phyloP scores from a whole-genome alignment of 345 rosid species.

The Tarenaya hassleriana region DNA sequence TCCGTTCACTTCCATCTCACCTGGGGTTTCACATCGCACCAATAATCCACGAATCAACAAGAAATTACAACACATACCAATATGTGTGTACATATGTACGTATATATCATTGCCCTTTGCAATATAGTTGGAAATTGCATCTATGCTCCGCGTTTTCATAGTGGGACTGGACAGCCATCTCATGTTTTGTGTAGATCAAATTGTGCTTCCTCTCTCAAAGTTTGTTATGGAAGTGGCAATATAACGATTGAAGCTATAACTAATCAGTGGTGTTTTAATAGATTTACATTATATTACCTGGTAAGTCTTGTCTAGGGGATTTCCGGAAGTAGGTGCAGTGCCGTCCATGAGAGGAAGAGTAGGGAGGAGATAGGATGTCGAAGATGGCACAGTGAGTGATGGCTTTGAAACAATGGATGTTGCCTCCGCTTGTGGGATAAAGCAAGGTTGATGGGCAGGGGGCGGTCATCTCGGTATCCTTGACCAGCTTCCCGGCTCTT shows the following conservation, averaged over 20 bases:
- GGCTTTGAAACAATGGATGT: slow-evolving; percentile 86
- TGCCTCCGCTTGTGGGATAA: slow-evolving; percentile 72
- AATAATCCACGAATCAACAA: no score
- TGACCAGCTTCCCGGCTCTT: slow-evolving; percentile 71
- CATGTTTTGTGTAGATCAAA: no score
- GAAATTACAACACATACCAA: no score
- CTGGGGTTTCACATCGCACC: slow-evolving; percentile 35
- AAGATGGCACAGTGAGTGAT: slow-evolving; percentile 70
- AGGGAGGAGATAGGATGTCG: slow-evolving; percentile 75
- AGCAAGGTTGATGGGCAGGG: slow-evolving; percentile 65
- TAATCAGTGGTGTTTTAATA: slow-evolving; percentile 5
- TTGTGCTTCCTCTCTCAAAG: slow-evolving; percentile 6
- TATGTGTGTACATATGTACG: no score
- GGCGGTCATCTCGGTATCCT: slow-evolving; percentile 66
- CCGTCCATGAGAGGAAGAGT: slow-evolving; percentile 53
- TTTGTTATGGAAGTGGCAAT: neutral
- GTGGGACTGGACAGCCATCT: no score
- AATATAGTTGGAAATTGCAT: no score
- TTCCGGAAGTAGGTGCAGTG: slow-evolving; percentile 67
- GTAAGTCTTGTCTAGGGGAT: slow-evolving; percentile 42
- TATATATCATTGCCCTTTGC: no score
- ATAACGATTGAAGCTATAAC: neutral
- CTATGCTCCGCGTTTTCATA: no score
- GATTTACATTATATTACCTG: slow-evolving; percentile 36
- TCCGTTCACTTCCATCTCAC: slow-evolving; percentile 58